Conservation (phyloP, 2,329 filamentous ascomycete genomes). For the Aspergillus calidoustus region DNA sequence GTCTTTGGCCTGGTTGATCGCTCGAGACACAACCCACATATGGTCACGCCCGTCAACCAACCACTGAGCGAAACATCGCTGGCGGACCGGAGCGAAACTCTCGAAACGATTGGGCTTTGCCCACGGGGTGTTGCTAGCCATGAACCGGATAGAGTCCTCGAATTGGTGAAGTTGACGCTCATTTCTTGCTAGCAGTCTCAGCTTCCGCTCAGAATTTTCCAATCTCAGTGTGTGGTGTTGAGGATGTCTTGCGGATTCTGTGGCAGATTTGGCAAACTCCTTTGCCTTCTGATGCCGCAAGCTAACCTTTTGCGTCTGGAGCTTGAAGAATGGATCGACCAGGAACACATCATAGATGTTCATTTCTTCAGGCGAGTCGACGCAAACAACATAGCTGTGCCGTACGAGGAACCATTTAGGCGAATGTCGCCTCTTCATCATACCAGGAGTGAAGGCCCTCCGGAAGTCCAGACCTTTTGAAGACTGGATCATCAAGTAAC, state of each 20-base stretch:
- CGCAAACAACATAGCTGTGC: conserved; percentile 95
- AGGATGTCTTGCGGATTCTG: conserved; percentile 62
- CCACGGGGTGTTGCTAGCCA: conserved; percentile 84
- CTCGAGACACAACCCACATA: conserved; percentile 98
- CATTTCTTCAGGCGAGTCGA: conserved; percentile 98
- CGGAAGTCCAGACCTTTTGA: conserved; percentile 87
- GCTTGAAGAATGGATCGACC: conserved; percentile 85
- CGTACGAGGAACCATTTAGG: conserved; percentile 98
- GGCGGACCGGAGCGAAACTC: conserved; percentile 89
- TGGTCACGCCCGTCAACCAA: conserved; percentile 95
- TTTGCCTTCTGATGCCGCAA: conserved; percentile 55
- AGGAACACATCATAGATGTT: conserved; percentile 98
- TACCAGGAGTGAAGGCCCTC: conserved; percentile 75
- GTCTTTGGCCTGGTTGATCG: conserved; percentile 95
- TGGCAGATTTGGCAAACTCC: conserved; percentile 68
- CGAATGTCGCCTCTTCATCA: conserved; percentile 79
- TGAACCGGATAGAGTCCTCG: conserved; percentile 86
- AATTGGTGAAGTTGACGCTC: conserved; percentile 90
- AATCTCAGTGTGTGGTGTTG: conserved; percentile 86
- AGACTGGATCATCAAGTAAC: conserved; percentile 88
- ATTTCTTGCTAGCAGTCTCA: conserved; percentile 88
- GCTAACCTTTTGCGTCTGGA: conserved; percentile 72
- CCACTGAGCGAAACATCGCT: conserved; percentile 90
- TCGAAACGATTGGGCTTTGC: conserved; percentile 81
- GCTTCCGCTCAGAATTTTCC: conserved; percentile 88